Evolutionary conservation across 2,329 filamentous ascomycete species (phyloP).

Genomic region (Phaeosphaeria sp.): DNA sequence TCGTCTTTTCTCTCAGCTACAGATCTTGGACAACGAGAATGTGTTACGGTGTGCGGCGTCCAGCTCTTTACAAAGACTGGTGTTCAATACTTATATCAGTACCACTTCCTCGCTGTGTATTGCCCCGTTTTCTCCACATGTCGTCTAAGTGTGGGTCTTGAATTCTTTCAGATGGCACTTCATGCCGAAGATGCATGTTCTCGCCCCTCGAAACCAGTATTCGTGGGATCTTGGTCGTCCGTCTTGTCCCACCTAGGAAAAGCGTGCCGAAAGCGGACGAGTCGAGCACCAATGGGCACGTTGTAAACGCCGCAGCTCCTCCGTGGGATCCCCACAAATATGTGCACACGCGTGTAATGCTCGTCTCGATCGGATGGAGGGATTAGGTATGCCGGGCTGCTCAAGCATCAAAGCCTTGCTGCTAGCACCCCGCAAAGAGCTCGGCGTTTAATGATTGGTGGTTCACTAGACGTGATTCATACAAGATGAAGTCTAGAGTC

Average conservation of each 20-base stretch:
- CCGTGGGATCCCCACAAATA: constrained; percentile 18
- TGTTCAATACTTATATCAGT: constrained; percentile 1
- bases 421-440: background rate
- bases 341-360: constrained; percentile 20
- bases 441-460: background rate
- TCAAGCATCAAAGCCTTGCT: background rate
- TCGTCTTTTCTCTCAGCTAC: constrained; percentile 4
- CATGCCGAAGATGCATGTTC: constrained; percentile 5
- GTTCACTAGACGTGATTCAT: background rate
- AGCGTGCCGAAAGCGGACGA: constrained; percentile 25
- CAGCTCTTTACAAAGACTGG: background rate
- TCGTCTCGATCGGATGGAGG: constrained; percentile 12
- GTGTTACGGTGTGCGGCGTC: background rate
- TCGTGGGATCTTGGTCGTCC: constrained; percentile 6
- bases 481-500: background rate
- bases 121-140: background rate
- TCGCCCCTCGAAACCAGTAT: constrained; percentile 4
- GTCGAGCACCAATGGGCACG: constrained; percentile 17
- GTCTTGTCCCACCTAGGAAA: constrained; percentile 10
- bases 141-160: background rate
- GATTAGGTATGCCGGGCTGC: constrained; percentile 17
- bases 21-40: background rate
- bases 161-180: background rate
- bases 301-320: background rate
- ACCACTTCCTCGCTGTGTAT: background rate